Percentiles rank a stretch among this genome's conserved stretches.
Conservation (phyloP, 2,329 filamentous ascomycete species). For the Xylariaceae sp. region DNA sequence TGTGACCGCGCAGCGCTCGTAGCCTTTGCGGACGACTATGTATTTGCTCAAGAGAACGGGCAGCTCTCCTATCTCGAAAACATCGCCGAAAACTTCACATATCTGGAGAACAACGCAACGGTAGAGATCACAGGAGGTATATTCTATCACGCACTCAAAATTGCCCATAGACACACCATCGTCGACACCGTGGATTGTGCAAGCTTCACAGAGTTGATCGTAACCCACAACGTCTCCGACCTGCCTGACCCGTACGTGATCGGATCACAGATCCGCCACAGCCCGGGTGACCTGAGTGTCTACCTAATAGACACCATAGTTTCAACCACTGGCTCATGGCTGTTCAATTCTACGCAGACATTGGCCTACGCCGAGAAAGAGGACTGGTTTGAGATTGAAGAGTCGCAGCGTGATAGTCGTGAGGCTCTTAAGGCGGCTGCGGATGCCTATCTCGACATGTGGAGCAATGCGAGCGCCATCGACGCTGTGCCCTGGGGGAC, state of each 20-base stretch:
- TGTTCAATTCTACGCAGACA: conserved; percentile 41
- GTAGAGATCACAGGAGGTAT: conserved; percentile 32
- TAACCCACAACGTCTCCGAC: conserved; percentile 27
- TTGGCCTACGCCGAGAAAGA: conserved; percentile 38
- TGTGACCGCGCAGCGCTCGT: conserved; percentile 33
- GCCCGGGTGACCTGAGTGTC: conserved; percentile 26
- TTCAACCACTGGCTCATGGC: conserved; percentile 40
- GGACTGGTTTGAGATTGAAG: conserved; percentile 37
- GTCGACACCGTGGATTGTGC: conserved; percentile 38
- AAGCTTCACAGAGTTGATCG: conserved; percentile 33
- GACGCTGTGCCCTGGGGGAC: conserved; percentile 40
- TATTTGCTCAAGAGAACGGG: conserved; percentile 30
- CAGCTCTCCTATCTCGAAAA: conserved; percentile 23
- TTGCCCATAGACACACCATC: conserved; percentile 36
- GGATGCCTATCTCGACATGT: conserved; percentile 43
- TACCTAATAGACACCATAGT: conserved; percentile 39
- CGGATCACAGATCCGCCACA: conserved; percentile 41
- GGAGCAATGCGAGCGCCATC: conserved; percentile 36
- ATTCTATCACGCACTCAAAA: conserved; percentile 28
- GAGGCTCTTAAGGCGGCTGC: conserved; percentile 35
- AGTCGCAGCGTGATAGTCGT: conserved; percentile 32
- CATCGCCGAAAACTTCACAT: conserved; percentile 32
- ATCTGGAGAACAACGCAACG: conserved; percentile 37
- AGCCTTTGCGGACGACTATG: conserved; percentile 30
- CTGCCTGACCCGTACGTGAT: conserved; percentile 34